A percentile compares a stretch with the other conserved stretches of the same genome.
These are phyloP conservation scores for Camillea tinctor DNA, from an alignment of 2,329 filamentous ascomycete genomes.

Conservation along the genomic window DNA sequence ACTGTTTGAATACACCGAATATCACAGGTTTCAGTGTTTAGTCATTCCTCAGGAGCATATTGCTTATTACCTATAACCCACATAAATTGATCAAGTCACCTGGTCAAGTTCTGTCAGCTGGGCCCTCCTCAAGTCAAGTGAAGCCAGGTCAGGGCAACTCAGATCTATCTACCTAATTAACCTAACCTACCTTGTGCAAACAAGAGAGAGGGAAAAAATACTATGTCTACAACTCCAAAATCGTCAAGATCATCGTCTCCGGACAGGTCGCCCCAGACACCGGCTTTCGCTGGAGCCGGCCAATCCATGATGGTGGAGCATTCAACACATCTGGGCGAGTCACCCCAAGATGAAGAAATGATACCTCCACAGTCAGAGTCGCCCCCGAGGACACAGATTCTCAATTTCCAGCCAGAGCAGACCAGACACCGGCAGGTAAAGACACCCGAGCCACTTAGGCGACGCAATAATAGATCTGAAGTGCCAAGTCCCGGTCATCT, in stretches of 20 bases:
- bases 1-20: neutral
- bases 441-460: slow-evolving; percentile 39
- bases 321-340: slow-evolving; percentile 25
- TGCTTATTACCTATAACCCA: neutral
- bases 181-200: too few relatives aligned
- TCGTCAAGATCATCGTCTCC: slow-evolving; percentile 24
- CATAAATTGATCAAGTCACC: neutral
- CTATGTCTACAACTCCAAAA: slow-evolving; percentile 28
- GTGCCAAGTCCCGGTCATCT: slow-evolving; percentile 50
- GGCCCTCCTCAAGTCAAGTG: neutral
- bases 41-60: neutral
- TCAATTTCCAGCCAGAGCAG: slow-evolving; percentile 15
- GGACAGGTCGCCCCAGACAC: slow-evolving; percentile 16
- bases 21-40: neutral
- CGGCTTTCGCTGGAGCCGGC: slow-evolving; percentile 20
- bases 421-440: slow-evolving; percentile 24
- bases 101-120: neutral
- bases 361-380: slow-evolving; percentile 23
- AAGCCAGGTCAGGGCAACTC: too few relatives aligned
- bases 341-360: slow-evolving; percentile 24
- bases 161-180: too few relatives aligned
- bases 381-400: slow-evolving; percentile 17
- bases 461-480: slow-evolving; percentile 33
- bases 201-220: neutral
- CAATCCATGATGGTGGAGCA: slow-evolving; percentile 33